phyloP scores from a whole-genome alignment of 345 rosid species.

The Clarkia xantiana region DNA sequence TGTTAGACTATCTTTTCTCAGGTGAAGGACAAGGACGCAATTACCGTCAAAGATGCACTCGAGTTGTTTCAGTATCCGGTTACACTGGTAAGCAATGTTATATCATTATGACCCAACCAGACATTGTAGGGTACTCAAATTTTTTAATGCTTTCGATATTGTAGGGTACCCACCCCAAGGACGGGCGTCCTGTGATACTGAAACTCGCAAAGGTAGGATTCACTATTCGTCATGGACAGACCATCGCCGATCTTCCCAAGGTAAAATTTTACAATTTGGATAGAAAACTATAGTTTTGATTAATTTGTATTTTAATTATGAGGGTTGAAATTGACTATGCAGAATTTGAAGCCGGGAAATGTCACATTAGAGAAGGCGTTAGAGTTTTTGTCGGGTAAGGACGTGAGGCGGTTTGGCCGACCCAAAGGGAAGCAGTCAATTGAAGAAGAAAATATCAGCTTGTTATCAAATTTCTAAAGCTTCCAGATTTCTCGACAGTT shows the following conservation, averaged over 20 bases:
- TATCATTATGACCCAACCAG: too few relatives aligned
- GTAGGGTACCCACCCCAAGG: constrained; percentile 80
- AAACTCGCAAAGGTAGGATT: constrained; percentile 60
- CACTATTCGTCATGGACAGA: constrained; percentile 52
- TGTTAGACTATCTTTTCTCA: constrained; percentile 13
- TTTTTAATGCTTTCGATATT: constrained; percentile 4
- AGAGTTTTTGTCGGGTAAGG: constrained; percentile 45
- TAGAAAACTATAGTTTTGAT: background rate
- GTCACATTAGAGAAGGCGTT: constrained; percentile 66
- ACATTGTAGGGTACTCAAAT: background rate
- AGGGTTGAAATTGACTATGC: constrained; percentile 10
- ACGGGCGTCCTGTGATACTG: constrained; percentile 58
- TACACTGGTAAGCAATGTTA: constrained; percentile 39
- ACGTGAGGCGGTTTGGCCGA: constrained; percentile 49
- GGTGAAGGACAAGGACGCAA: constrained; percentile 51
- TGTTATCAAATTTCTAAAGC: too few relatives aligned
- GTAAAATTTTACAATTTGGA: constrained; percentile 18
- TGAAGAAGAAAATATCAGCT: constrained; percentile 19
- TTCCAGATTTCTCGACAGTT: too few relatives aligned
- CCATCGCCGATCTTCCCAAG: constrained; percentile 79
- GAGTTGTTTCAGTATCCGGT: constrained; percentile 63
- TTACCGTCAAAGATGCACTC: constrained; percentile 67
- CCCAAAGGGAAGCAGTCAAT: constrained; percentile 42
- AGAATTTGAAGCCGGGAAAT: constrained; percentile 47
- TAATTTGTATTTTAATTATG: background rate